phyloP scores from a whole-genome alignment of 805 yeast species.

The Wickerhamiella azymoides region DNA sequence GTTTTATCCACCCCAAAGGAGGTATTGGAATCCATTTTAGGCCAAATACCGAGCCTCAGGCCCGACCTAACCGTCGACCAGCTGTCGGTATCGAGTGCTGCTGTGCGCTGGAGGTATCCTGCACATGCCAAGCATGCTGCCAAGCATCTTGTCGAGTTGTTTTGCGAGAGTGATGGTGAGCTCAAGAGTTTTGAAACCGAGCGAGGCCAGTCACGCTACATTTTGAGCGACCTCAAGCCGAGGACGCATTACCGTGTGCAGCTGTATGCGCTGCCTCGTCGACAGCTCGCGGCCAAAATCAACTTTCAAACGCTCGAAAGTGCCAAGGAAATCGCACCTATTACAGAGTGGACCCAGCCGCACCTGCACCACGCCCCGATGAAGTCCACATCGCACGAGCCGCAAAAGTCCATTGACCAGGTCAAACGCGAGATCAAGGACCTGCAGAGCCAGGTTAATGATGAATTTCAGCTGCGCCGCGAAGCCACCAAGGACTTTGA shows the following conservation, averaged over 20 bases:
- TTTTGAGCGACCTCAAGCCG: slow-evolving; percentile 24
- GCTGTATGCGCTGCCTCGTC: slow-evolving; percentile 21
- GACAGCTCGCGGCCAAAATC: background rate
- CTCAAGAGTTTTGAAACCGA: slow-evolving; percentile 20
- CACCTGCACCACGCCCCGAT: background rate
- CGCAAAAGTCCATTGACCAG: slow-evolving; percentile 7
- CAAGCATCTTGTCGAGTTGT: background rate
- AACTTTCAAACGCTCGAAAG: slow-evolving; percentile 1
- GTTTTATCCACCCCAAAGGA: slow-evolving; percentile 4
- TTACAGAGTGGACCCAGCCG: slow-evolving; percentile 3
- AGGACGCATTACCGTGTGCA: slow-evolving; percentile 23
- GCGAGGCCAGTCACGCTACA: slow-evolving; percentile 23
- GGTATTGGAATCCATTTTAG: background rate
- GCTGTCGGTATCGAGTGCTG: slow-evolving; percentile 2
- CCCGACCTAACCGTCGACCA: slow-evolving; percentile 7
- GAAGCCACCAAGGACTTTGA: slow-evolving; percentile 22
- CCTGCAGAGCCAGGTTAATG: slow-evolving; percentile 24
- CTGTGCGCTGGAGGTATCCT: slow-evolving; percentile 7
- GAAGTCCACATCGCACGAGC: background rate
- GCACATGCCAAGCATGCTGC: slow-evolving; percentile 8
- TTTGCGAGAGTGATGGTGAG: background rate
- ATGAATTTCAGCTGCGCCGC: slow-evolving; percentile 17
- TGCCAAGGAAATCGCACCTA: slow-evolving; percentile 1
- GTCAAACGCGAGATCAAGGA: slow-evolving; percentile 15
- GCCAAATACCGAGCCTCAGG: background rate